Evolutionary conservation across 768 basidiomycete genomes (phyloP), one percentile per base, ranked within the genome.

Genomic region (Leccinum barrowsii): DNA sequence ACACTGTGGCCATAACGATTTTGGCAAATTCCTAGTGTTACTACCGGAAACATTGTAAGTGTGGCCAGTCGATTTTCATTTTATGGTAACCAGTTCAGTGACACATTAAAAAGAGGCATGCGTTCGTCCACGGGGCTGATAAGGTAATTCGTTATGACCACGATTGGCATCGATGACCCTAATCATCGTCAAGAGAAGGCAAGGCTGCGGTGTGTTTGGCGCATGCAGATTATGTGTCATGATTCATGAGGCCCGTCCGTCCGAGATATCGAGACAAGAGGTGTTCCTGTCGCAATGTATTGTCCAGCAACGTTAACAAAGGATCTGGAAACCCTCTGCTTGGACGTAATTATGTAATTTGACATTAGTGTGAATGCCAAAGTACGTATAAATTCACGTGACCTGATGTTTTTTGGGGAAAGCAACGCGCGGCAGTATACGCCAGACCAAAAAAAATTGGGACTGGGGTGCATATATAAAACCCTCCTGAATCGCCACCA

Each of bases 401-500:
- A 72, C 56, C 56, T 21, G 40, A 55, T 57, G 50, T 70, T 72
- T 70, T 68, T 70, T 70, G 54, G 63, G 70, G 70, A 64, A 58
- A 61, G 57, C 61, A 63, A 54, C 54, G 59, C 63, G 44, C 50
- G 50, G 50, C 50, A 56, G 40, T 57, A 34, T 64, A 55, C 59
- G 54, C 63, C 58, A 71, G 65, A 58, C 44, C 49, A 62, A 71
- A 71, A 42, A 72, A 65, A 54, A 5, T 73, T 73, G 62, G 71
- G 70, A 71, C 62, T 71, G 67, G 71, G 70, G 69, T 44, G 48
- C 57, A 59, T 63, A 59, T 63, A 66, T 65, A 70, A 68, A 62
- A 42, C 30, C 61, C 52, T 61, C 49, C 48, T 34, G 55, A 37
- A 26, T 51, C 46, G 46, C 32, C 21, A 13, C 46, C 7, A 30